Evolutionary conservation across 2,329 filamentous ascomycete species (phyloP), one percentile per base, ranked within the genome.

Genomic region (Dactylonectria macrodidyma): DNA sequence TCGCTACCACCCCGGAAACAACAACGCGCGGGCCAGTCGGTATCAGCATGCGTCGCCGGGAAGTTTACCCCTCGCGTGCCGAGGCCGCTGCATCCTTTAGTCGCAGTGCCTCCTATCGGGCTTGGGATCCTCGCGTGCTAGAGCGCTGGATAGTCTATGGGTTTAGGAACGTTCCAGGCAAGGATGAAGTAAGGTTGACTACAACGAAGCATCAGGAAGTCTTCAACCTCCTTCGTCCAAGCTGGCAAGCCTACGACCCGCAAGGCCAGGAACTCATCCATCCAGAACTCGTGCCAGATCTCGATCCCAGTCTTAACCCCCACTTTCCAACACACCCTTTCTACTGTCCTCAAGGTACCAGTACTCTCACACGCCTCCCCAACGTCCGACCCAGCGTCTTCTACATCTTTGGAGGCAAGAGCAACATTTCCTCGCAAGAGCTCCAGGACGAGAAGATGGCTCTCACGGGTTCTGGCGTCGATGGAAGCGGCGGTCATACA

Each of bases 141-240:
- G 89, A 95, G 10, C 71, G 70, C 2, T 82, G 78, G 76, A 81
- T 95, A 52, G 73, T 88, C 65, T 86, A 93, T 77, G 95, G 95
- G 12, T 83, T 98, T 16, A 88, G 93, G n/a, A 87, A 92, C 16
- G 84, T 91, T 2, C 74, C 84, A 1, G 76, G 76, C 24, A 50
- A 72, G 16, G 80, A 81, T 14, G 81, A 86, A 36, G 91, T 95
- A 1, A 95, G 94, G 0, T 85, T 95, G 2, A 88, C 89, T 2
- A 98, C 95, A 1, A 92, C 94, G 1, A 94, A 95, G 75, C 93
- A 97, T 79, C 94, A 97, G 46, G 81, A 82, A 83, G 92, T 96
- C 65, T 91, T 94, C 76, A 94, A 91, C 1, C 95, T 92, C 78
- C 81, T 93, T 70, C 87, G 92, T 0, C 88, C 90, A 0, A 88